phyloP scores from a whole-genome alignment of 192 early-diverging fungal genomes.

The Backusella morwellensis region DNA sequence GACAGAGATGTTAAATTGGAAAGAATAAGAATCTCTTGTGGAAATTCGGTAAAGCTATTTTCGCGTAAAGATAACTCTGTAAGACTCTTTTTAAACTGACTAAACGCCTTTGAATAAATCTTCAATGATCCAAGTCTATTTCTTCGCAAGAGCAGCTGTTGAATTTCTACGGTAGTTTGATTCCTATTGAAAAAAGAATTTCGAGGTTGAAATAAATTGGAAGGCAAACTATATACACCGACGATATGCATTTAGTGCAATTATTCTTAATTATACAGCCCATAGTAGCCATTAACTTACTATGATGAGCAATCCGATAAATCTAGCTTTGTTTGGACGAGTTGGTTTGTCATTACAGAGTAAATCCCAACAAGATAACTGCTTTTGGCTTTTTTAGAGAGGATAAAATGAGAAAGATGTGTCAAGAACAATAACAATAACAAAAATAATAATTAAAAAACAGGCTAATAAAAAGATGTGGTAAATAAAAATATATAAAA shows the following conservation, averaged over 20 bases:
- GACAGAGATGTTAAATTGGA: slow-evolving; percentile 42
- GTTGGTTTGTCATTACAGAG: background rate
- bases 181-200: background rate
- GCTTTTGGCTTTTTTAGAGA: background rate
- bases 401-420: background rate
- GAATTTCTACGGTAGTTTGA: background rate
- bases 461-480: background rate
- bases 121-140: slow-evolving; percentile 18
- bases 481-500: background rate
- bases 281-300: slow-evolving; percentile 4
- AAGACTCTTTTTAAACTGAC: slow-evolving; percentile 23
- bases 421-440: background rate
- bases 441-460: background rate
- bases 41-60: slow-evolving; percentile 38
- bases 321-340: slow-evolving; percentile 10
- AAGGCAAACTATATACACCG: background rate
- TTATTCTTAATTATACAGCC: no score
- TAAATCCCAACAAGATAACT: background rate
- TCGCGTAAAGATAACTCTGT: slow-evolving; percentile 40
- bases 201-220: slow-evolving; percentile 14
- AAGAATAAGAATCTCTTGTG: slow-evolving; percentile 32
- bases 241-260: no score
- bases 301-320: slow-evolving; percentile 3
- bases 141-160: slow-evolving; percentile 15
- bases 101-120: slow-evolving; percentile 19